These are phyloP conservation scores for Alternaria metachromatica DNA, from an alignment of 2,329 filamentous ascomycete species.

Conservation along the genomic window DNA sequence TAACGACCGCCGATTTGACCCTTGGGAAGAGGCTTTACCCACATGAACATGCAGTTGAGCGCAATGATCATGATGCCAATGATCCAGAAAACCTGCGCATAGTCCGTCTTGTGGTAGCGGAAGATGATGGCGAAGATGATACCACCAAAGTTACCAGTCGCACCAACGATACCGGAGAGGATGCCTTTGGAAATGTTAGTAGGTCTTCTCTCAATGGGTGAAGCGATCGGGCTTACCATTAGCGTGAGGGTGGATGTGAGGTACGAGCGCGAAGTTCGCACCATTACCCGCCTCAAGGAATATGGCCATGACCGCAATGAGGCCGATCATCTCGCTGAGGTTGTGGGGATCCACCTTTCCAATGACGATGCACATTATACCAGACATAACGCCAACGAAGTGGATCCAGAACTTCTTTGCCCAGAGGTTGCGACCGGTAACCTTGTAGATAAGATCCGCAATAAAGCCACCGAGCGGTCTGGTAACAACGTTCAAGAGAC, in stretches of 20 bases:
- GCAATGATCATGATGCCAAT: slow-evolving; percentile 78
- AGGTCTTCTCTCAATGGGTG: not conserved
- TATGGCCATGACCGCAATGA: slow-evolving; percentile 77
- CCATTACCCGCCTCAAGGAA: slow-evolving; percentile 88
- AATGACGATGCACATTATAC: slow-evolving; percentile 67
- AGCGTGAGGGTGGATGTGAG: slow-evolving; percentile 82
- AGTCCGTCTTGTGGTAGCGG: slow-evolving; percentile 73
- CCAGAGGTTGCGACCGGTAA: slow-evolving; percentile 61
- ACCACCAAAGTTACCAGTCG: slow-evolving; percentile 82
- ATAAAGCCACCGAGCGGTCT: slow-evolving; percentile 70
- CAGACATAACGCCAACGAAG: slow-evolving; percentile 62
- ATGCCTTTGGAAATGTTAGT: slow-evolving; percentile 50
- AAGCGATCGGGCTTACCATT: slow-evolving; percentile 64
- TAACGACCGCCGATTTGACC: slow-evolving; percentile 58
- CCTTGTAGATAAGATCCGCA: slow-evolving; percentile 62
- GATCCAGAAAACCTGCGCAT: slow-evolving; percentile 77
- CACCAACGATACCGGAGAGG: slow-evolving; percentile 79
- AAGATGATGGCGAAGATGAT: slow-evolving; percentile 85
- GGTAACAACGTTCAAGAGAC: slow-evolving; percentile 73
- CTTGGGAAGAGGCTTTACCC: slow-evolving; percentile 66
- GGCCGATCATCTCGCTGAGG: slow-evolving; percentile 72
- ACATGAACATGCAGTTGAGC: slow-evolving; percentile 70
- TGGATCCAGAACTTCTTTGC: slow-evolving; percentile 69
- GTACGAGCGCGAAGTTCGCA: slow-evolving; percentile 83
- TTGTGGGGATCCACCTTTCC: slow-evolving; percentile 68